Conservation (phyloP, 2,329 filamentous ascomycete species). For the Trichoderma sp. region DNA sequence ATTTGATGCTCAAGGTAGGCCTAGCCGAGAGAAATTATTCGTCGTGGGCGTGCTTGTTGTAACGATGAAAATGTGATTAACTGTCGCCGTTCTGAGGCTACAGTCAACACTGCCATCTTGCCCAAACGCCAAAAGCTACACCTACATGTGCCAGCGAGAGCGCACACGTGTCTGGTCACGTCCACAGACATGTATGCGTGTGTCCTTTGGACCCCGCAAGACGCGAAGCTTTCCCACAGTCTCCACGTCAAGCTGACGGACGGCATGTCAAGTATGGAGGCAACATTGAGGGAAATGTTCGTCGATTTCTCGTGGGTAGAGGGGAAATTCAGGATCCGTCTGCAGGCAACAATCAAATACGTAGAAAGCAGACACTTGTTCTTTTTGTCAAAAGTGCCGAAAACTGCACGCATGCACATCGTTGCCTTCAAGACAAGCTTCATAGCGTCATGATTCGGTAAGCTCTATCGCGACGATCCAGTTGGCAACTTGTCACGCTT, state of each 20-base stretch:
- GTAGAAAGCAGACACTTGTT: neutral
- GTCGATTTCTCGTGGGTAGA: neutral
- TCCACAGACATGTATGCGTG: neutral
- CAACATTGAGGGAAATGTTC: neutral
- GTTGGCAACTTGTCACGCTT: neutral
- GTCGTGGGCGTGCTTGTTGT: too few species aligned
- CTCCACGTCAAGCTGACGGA: neutral
- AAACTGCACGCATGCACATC: neutral
- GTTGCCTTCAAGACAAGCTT: neutral
- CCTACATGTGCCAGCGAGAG: neutral
- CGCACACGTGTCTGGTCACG: neutral
- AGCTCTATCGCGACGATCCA: neutral
- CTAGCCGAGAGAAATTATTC: neutral
- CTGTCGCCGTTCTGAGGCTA: neutral
- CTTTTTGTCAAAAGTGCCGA: neutral
- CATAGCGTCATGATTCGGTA: neutral
- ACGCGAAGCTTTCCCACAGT: neutral
- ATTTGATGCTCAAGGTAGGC: too few species aligned
- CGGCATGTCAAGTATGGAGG: neutral
- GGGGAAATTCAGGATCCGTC: neutral
- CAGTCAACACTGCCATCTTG: neutral
- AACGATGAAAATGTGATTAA: neutral
- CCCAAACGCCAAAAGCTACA: neutral
- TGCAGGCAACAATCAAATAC: neutral
- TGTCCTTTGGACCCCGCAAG: neutral